Evolutionary conservation across 495 filamentous ascomycete species (phyloP), one percentile per base, ranked within the genome.

Genomic region (Annulohypoxylon stygium): DNA sequence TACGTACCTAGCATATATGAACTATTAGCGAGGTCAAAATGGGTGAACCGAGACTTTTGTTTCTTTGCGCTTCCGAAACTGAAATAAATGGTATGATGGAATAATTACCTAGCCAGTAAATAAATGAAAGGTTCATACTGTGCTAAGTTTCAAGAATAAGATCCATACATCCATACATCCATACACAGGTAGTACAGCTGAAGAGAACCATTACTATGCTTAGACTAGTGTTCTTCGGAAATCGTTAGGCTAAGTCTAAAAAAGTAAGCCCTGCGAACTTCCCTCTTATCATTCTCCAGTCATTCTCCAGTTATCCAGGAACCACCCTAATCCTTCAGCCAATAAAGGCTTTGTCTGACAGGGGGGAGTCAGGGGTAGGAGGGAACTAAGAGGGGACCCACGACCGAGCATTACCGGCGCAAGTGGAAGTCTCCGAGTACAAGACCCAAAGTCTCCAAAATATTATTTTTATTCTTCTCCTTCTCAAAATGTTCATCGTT

Each of bases 241-340:
- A n/a, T 30, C 3, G 36, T 20, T 9, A 10, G n/a, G 10, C 14
- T 18, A 43, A 60, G 10, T 25, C 57, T 11, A 4, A 23, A 26
- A 26, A 4, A n/a, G 50, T 57, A 37, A 30, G 23, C 23, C 47
- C 47, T 11, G 20, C 47, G 36, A 50, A 45, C 18, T 63, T 20
- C 33, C 9, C 16, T 41, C 5, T 16, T 36, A 47, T 70, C 48
- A 2, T 48, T 43, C 69, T 34, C 69, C 69, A 72, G 63, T 72
- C 48, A 2, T 48, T 50, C 69, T 34, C 69, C 69, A 72, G 63
- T 72, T 72, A 72, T 72, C 69, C 69, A 72, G 64, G 69, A 72
- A 67, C 64, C 41, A 41, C 48, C 20, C 23, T n/a, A 7, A 63
- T 58, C 34, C 20, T 43, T 10, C n/a, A 58, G 23, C 69, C 69